Evolutionary conservation across 2,329 filamentous ascomycete species (phyloP), one percentile per base, ranked within the genome.

Genomic region (Trematosphaeria pertusa): DNA sequence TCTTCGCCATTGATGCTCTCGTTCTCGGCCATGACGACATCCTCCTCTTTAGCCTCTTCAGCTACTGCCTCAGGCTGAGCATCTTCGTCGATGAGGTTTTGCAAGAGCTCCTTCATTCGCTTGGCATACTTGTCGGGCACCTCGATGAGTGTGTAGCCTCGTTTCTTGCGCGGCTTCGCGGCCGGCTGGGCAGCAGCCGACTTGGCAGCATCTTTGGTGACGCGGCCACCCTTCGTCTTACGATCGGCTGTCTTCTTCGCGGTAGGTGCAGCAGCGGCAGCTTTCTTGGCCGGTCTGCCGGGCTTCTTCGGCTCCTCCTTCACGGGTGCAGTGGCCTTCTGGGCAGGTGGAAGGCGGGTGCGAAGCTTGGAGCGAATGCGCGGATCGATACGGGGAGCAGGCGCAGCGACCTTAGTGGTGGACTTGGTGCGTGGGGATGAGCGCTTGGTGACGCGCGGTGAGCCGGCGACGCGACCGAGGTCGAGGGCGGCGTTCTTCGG

Each of bases 131-230:
- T 61, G 37, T 67, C 60, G 1, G 60, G 59, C 7, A 69, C 52
- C n/a, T 67, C 60, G n/a, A 65, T 31, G 1, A 48, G 24, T 1
- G 61, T 63, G 41, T 58, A 58, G 19, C 65, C 64, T 14, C 61
- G 54, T 30, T 59, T 55, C 46, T 65, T 65, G 35, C 64, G 64
- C 24, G 61, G 55, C 31, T 50, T 52, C 2, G 32, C 18, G 24
- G n/a, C n/a, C n/a, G n/a, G n/a, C n/a, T 42, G 20, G 9, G 37
- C 28, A 19, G 39, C 57, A 3, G 22, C 19, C 4, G 39, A 31
- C 40, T 54, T 54, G 2, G 41, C 11, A 9, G 17, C 35, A 12
- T 44, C 28, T 35, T 54, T 58, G 12, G 41, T 32, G 14, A 46
- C 32, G 19, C 53, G 44, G 12, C 47, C 55, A 28, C 47, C 45